Evolutionary conservation across 2,329 filamentous ascomycete species (phyloP), one percentile per base, ranked within the genome.

Genomic region (Ophiostoma australiae): DNA sequence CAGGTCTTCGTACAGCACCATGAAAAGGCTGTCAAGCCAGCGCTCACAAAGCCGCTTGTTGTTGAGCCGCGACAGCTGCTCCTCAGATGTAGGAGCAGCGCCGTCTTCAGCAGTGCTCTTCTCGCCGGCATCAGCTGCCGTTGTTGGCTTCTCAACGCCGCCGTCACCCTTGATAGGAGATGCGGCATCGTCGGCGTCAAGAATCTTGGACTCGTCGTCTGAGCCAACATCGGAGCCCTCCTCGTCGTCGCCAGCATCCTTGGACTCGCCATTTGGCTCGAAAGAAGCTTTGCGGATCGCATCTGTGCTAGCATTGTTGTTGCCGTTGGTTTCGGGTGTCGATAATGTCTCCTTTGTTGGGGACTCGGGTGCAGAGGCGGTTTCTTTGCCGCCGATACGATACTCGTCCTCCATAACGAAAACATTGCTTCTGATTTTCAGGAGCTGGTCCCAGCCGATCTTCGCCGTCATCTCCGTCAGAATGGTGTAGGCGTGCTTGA

Each of bases 331-430:
- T 33, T 89, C 90, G 33, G 80, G 79, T 72, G 81, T 77, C 20
- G 44, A 48, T 4, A 48, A 17, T 6, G 44, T 48, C 70, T 80
- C 81, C 77, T 20, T 82, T 78, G 68, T 82, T 80, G 23, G 82
- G 81, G 33, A 83, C 80, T 73, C 61, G 55, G 41, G 58, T 4
- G 13, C 35, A 5, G 66, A 48, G n/a, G n/a, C 37, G n/a, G 3
- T 48, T 13, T 90, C 88, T 71, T 91, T 89, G 80, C 91, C 92
- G 81, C 98, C 95, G 71, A 90, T 91, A 68, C 95, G 89, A 78
- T 99, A 99, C 80, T 99, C 95, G 77, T 99, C 95, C 79, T 99
- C 95, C 95, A 99, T 99, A 68, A 99, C 95, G 76, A 99, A 99
- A 1, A 99, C 95, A 74, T 94, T 94, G 82, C 94, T 98, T 75